phyloP scores from a whole-genome alignment of 768 basidiomycete genomes.

The Terana coerulea region DNA sequence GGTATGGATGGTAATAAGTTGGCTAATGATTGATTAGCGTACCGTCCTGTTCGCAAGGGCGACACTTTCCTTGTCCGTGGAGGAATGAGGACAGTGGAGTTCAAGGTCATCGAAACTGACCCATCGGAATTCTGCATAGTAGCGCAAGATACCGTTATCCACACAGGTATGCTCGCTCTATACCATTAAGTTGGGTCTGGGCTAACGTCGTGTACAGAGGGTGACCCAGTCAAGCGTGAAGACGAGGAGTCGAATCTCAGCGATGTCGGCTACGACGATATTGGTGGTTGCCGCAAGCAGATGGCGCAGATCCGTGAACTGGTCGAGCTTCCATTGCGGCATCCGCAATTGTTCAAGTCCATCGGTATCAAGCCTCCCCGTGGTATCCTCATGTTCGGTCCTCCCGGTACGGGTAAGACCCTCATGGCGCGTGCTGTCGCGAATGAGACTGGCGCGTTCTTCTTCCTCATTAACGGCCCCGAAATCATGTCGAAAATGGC shows the following conservation, averaged over 20 bases:
- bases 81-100: conserved; percentile 97
- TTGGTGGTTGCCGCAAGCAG: conserved; percentile 98
- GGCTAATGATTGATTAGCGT: conserved; percentile 30
- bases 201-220: conserved; percentile 52
- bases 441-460: conserved; percentile 99
- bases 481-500: conserved; percentile 99
- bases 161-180: conserved; percentile 63
- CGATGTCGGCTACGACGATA: conserved; percentile 98
- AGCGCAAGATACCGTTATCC: conserved; percentile 97
- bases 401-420: conserved; percentile 99
- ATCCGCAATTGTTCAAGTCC: conserved; percentile 99
- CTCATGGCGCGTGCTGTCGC: conserved; percentile 99
- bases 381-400: conserved; percentile 98
- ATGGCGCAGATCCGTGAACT: conserved; percentile 99
- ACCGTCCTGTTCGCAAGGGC: conserved; percentile 93
- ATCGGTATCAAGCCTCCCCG: conserved; percentile 99
- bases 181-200: not conserved
- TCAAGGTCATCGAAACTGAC: conserved; percentile 98
- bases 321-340: conserved; percentile 95
- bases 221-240: conserved; percentile 97
- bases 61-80: conserved; percentile 99
- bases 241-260: conserved; percentile 96
- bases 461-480: conserved; percentile 99
- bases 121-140: conserved; percentile 98
- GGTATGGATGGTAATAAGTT: not conserved